phyloP scores from a whole-genome alignment of 495 filamentous ascomycete genomes.

The Aeminium ludgeri region DNA sequence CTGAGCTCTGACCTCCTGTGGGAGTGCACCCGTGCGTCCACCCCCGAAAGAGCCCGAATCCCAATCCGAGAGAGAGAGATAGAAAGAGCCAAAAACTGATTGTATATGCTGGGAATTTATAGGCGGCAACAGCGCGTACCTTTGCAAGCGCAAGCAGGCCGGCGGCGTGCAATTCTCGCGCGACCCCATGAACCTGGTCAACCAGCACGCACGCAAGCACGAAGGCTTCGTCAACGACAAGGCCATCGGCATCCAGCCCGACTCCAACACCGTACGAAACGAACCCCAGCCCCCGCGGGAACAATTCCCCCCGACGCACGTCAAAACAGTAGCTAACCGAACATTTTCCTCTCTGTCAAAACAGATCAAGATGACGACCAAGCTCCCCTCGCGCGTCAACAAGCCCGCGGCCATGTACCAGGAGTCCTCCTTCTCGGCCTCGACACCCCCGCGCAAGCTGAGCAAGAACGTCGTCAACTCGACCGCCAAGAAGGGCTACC shows the following conservation, averaged over 20 bases:
- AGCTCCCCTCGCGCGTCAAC: conserved; percentile 55
- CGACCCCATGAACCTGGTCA: conserved; percentile 78
- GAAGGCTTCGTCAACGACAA: conserved; percentile 84
- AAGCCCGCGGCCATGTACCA: conserved; percentile 40
- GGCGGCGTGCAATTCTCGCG: conserved; percentile 78
- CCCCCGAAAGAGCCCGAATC: neutral
- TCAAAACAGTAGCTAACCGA: neutral
- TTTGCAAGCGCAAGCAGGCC: conserved; percentile 67
- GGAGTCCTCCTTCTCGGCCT: conserved; percentile 47
- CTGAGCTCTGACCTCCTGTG: conserved; percentile 80
- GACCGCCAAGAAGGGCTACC: conserved; percentile 57
- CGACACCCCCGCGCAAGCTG: conserved; percentile 46
- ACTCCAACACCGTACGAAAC: conserved; percentile 6
- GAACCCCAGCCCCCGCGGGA: neutral
- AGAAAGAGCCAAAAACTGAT: neutral
- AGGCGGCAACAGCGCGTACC: conserved; percentile 69
- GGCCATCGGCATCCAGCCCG: conserved; percentile 38
- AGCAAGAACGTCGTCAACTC: conserved; percentile 68
- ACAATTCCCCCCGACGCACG: neutral
- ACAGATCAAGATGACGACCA: conserved; percentile 43
- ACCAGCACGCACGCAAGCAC: conserved; percentile 85
- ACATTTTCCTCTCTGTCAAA: neutral
- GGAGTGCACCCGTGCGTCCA: conserved; percentile 67
- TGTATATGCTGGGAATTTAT: neutral
- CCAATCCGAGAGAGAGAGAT: neutral